These are phyloP conservation scores for Letharia columbiana DNA, from an alignment of 495 filamentous ascomycete species.

Conservation along the genomic window DNA sequence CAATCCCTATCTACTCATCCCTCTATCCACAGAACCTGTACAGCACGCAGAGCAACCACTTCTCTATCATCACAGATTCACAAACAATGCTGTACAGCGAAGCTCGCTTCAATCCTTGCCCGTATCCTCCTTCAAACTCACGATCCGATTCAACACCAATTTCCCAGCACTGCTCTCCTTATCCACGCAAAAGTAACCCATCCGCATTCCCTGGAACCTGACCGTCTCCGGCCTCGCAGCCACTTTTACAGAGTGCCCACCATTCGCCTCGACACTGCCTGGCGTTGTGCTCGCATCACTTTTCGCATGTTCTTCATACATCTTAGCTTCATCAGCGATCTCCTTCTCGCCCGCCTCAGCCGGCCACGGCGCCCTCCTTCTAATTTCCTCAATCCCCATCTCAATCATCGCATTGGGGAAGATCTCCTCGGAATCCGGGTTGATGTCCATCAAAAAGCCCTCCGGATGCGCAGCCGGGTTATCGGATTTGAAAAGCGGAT, in stretches of 20 bases:
- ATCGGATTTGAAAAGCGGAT: constrained; percentile 77
- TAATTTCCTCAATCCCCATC: constrained; percentile 73
- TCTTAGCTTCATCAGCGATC: constrained; percentile 1
- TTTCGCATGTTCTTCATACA: neutral
- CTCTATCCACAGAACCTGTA: neutral
- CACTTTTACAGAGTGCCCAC: neutral
- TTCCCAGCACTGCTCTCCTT: constrained; percentile 66
- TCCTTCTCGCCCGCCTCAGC: constrained; percentile 34
- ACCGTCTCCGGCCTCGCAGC: constrained; percentile 56
- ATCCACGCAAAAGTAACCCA: constrained; percentile 83
- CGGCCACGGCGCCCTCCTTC: constrained; percentile 70
- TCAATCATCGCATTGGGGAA: constrained; percentile 75
- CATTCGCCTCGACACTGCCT: neutral
- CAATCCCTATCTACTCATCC: neutral
- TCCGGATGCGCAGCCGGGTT: constrained; percentile 60
- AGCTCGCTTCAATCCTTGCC: constrained; percentile 40
- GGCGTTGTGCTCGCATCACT: neutral
- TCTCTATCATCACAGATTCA: neutral
- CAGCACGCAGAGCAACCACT: neutral
- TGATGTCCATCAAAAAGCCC: constrained; percentile 76
- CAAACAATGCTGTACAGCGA: neutral
- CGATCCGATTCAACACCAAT: constrained; percentile 84
- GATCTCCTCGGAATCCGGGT: constrained; percentile 72
- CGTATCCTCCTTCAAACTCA: constrained; percentile 82
- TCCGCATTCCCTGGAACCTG: constrained; percentile 86